Base-by-base conservation (phyloP, 1,139 yeast genomes). In the Yamadazyma oceani region DNA sequence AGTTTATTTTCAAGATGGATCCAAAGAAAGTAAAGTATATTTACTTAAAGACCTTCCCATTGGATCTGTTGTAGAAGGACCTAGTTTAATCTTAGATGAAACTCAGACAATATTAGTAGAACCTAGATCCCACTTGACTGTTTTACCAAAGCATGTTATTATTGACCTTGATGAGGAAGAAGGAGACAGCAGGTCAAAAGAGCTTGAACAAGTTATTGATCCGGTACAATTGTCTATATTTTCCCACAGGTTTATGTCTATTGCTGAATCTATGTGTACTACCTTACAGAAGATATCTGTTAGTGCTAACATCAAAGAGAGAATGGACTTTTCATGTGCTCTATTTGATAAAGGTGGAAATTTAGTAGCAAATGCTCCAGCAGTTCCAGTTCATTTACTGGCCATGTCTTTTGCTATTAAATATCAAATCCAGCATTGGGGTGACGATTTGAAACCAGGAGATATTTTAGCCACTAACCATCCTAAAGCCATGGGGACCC, bases 1-100 rank as follows among this genome's bases (percentile, higher is more conserved):
- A 17, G 55, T 64, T 21, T 53, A 42, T 34, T 64, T 10, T 87
- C 82, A 57, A 64, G 89, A 41, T 75, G 46, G 48, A 9, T 41
- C 42, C 26, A 33, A 39, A 17, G 50, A 46, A 11, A 40, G 52
- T 17, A 43, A 46, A 27, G 43, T 52, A 6, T 53, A 43, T 35
- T 34, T 44, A 12, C 37, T 53, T 23, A 34, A 39, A 7, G 47
- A 51, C n/a, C 28, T 53, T 24, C 46, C 50, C 3, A 37, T 44
- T 28, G 59, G 58, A 10, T 34, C 48, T 2, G 41, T 44, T n/a
- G 32, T 54, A 11, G 13, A 41, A 19, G 59, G 59, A 10, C 59
- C 59, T 13, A 46, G 51, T n/a, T 42, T 54, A 23, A 42, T 54
- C 8, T 43, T 54, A 21, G 59, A 54, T 41, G 43, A 35, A n/a